These are phyloP conservation scores for Peronospora farinosa DNA, from an alignment of 352 stramenopile genomes.

Conservation along the genomic window DNA sequence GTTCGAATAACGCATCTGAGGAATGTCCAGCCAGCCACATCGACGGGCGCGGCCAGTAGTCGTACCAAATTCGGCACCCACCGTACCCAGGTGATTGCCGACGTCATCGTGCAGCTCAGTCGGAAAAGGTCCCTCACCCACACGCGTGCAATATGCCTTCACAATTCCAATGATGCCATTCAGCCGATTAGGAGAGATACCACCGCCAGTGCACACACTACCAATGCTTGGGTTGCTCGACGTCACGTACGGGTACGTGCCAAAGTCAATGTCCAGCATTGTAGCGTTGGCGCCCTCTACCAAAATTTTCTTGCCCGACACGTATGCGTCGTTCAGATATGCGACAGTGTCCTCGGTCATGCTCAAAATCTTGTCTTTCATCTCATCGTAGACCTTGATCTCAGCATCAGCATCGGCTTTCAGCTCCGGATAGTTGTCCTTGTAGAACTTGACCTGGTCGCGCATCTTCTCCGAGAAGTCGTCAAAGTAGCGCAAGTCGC, in stretches of 20 bases:
- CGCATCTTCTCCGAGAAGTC: constrained; percentile 88
- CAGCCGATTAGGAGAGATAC: constrained; percentile 89
- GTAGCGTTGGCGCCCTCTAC: constrained; percentile 98
- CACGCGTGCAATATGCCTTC: constrained; percentile 99
- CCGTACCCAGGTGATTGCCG: constrained; percentile 85
- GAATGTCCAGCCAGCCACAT: constrained; percentile 98
- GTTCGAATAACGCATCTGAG: constrained; percentile 91
- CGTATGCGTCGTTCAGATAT: constrained; percentile 95
- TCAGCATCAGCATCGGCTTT: constrained; percentile 77
- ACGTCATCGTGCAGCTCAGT: constrained; percentile 93
- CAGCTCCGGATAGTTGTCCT: constrained; percentile 82
- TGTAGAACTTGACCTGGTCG: constrained; percentile 89
- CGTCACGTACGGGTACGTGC: constrained; percentile 99
- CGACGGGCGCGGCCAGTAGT: constrained; percentile 95
- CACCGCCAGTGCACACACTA: constrained; percentile 94
- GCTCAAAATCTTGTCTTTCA: constrained; percentile 77
- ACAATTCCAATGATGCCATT: constrained; percentile 97
- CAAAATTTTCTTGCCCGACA: constrained; percentile 94
- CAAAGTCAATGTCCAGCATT: constrained; percentile 99
- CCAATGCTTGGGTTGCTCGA: constrained; percentile 97
- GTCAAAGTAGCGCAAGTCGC: constrained; percentile 90
- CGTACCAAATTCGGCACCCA: constrained; percentile 96
- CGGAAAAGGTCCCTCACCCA: constrained; percentile 98
- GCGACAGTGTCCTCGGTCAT: constrained; percentile 95
- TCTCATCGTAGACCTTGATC: constrained; percentile 75